Percentiles rank a stretch among this genome's conserved stretches.
phyloP scores from a whole-genome alignment of 352 stramenopile genomes.

The Globisporangium mamillatum region DNA sequence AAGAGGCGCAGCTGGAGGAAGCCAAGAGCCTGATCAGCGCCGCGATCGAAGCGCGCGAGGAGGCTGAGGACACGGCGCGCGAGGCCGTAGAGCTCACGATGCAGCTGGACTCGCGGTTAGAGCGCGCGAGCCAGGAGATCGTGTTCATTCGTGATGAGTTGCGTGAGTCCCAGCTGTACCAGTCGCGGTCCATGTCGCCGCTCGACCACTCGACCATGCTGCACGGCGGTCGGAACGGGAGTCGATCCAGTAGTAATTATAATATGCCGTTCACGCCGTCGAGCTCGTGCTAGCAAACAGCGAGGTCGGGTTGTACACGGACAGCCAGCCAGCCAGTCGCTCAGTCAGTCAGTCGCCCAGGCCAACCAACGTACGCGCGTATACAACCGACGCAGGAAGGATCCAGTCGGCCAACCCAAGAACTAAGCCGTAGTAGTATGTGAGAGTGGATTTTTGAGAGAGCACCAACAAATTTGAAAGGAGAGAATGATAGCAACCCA shows the following conservation, averaged over 20 bases:
- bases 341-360: neutral
- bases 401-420: neutral
- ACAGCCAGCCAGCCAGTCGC: neutral
- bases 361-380: neutral
- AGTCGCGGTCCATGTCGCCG: constrained; percentile 11
- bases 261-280: constrained; percentile 10
- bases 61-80: constrained; percentile 63
- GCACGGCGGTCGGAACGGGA: neutral
- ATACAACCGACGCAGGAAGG: neutral
- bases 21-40: constrained; percentile 70
- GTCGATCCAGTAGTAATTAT: constrained; percentile 11
- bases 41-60: constrained; percentile 75
- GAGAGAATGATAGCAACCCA: neutral
- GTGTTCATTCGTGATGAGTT: constrained; percentile 25
- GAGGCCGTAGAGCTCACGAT: constrained; percentile 73
- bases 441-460: constrained; percentile 11
- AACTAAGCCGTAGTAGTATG: constrained; percentile 4
- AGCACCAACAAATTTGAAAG: neutral
- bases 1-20: constrained; percentile 73
- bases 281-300: constrained; percentile 12
- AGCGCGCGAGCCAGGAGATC: constrained; percentile 55
- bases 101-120: constrained; percentile 69
- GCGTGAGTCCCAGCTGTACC: constrained; percentile 19
- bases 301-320: neutral
- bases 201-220: neutral